phyloP scores from a whole-genome alignment of 192 early-diverging fungal genomes.

The Entophlyctis luteolus region DNA sequence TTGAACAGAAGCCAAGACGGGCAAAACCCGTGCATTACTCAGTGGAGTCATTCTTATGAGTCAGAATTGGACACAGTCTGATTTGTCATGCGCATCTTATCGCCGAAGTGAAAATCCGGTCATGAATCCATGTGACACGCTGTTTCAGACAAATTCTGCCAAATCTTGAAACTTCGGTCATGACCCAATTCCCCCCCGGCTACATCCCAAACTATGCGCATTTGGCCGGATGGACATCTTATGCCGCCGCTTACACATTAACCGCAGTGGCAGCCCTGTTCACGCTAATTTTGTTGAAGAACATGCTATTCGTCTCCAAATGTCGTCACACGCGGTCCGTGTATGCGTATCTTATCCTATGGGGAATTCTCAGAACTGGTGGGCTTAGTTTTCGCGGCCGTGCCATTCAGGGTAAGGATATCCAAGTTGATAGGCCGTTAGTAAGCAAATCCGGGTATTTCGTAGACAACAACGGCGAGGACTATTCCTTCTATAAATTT shows the following conservation, averaged over 20 bases:
- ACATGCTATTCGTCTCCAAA: slow-evolving; percentile 9
- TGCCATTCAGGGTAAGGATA: background rate
- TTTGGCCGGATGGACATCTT: slow-evolving; percentile 3
- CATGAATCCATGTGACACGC: too few relatives aligned
- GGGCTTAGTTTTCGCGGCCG: slow-evolving; percentile 3
- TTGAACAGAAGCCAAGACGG: too few relatives aligned
- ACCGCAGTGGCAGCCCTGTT: background rate
- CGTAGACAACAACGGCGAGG: background rate
- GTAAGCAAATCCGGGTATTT: background rate
- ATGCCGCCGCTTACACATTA: background rate
- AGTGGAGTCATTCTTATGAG: too few relatives aligned
- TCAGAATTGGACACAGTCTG: too few relatives aligned
- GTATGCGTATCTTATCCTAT: background rate
- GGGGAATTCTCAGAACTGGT: background rate
- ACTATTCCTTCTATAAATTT: background rate
- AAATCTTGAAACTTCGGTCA: too few relatives aligned
- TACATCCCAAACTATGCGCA: slow-evolving; percentile 17
- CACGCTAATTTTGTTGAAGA: background rate
- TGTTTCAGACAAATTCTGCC: too few relatives aligned
- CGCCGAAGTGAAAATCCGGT: too few relatives aligned
- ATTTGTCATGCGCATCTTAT: too few relatives aligned
- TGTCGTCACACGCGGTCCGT: background rate
- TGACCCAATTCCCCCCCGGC: slow-evolving; percentile 19
- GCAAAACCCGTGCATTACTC: too few relatives aligned
- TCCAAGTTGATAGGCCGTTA: background rate